Evolutionary conservation across 2,329 filamentous ascomycete genomes (phyloP).

Genomic region (Rhexocercosporidium sp.): DNA sequence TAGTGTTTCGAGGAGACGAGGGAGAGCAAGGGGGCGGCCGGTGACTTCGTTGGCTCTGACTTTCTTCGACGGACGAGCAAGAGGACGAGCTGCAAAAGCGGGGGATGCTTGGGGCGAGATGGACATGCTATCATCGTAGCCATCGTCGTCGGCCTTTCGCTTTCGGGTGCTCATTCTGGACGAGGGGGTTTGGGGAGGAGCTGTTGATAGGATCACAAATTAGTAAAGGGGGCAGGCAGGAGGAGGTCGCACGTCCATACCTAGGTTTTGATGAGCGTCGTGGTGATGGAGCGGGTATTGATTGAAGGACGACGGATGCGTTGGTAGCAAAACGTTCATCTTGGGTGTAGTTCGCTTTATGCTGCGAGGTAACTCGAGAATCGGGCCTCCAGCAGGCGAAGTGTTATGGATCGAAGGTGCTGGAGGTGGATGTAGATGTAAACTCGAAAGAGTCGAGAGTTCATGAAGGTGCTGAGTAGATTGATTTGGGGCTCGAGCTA

Average conservation of each 20-base stretch:
- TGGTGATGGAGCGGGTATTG: conserved; percentile 63
- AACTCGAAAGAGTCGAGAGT: conserved; percentile 8
- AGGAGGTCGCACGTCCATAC: conserved; percentile 55
- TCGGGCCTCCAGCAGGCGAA: conserved; percentile 9
- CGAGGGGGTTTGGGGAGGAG: conserved; percentile 50
- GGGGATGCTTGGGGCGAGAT: conserved; percentile 86
- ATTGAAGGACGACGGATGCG: conserved; percentile 62
- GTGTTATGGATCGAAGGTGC: conserved; percentile 6
- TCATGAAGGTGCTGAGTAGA: conserved; percentile 6
- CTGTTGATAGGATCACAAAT: conserved; percentile 39
- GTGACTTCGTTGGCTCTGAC: conserved; percentile 68
- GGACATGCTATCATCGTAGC: conserved; percentile 83
- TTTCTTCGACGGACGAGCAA: conserved; percentile 71
- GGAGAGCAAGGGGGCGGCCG: conserved; percentile 67
- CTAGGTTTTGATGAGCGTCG: conserved; percentile 57
- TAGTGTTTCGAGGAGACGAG: conserved; percentile 91
- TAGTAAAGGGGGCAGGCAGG: conserved; percentile 44
- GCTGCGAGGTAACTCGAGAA: conserved; percentile 5
- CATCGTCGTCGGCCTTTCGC: conserved; percentile 85
- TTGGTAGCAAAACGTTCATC: conserved; percentile 67
- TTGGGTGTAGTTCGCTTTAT: conserved; percentile 37
- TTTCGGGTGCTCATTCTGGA: conserved; percentile 66
- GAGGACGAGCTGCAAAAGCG: conserved; percentile 70
- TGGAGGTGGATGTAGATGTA: not conserved
- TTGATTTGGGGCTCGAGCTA: not conserved